A percentile compares a stretch with the other conserved stretches of the same genome.
These are phyloP conservation scores for Suhomyces canberraensis DNA, from an alignment of 805 yeast genomes.

Conservation along the genomic window DNA sequence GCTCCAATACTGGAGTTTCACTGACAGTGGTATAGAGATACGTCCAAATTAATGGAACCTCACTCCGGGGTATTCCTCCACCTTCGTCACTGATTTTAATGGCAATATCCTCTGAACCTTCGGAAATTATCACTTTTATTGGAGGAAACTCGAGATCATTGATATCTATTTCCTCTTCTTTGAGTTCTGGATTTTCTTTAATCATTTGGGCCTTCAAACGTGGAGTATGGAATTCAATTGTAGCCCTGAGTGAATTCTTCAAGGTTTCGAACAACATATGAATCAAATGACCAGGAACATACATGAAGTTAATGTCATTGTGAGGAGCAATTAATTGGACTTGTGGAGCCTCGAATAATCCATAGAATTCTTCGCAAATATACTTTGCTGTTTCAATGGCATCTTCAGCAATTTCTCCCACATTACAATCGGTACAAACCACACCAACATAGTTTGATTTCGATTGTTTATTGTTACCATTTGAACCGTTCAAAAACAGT, in stretches of 20 bases:
- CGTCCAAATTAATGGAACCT: constrained; percentile 84
- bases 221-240: constrained; percentile 74
- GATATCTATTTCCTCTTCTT: constrained; percentile 38
- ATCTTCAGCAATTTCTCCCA: constrained; percentile 77
- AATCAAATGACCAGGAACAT: constrained; percentile 88
- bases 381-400: constrained; percentile 89
- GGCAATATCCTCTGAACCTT: constrained; percentile 88
- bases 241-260: constrained; percentile 84
- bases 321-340: constrained; percentile 75
- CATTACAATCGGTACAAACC: constrained; percentile 80
- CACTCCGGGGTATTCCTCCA: constrained; percentile 86
- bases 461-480: constrained; percentile 10
- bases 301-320: constrained; percentile 74
- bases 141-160: constrained; percentile 77
- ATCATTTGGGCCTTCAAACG: constrained; percentile 37
- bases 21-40: constrained; percentile 86
- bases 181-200: constrained; percentile 40
- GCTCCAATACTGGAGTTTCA: constrained; percentile 62
- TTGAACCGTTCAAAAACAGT: constrained; percentile 32
- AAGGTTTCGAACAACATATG: constrained; percentile 89
- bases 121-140: constrained; percentile 80
- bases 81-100: constrained; percentile 91
- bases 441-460: constrained; percentile 78
- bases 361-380: constrained; percentile 89
- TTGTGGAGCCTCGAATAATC: constrained; percentile 80